Percentiles rank a stretch among this genome's conserved stretches.
These are phyloP conservation scores for Carex myosuroides DNA, from an alignment of 176 grass and related monocot genomes.

Conservation along the genomic window DNA sequence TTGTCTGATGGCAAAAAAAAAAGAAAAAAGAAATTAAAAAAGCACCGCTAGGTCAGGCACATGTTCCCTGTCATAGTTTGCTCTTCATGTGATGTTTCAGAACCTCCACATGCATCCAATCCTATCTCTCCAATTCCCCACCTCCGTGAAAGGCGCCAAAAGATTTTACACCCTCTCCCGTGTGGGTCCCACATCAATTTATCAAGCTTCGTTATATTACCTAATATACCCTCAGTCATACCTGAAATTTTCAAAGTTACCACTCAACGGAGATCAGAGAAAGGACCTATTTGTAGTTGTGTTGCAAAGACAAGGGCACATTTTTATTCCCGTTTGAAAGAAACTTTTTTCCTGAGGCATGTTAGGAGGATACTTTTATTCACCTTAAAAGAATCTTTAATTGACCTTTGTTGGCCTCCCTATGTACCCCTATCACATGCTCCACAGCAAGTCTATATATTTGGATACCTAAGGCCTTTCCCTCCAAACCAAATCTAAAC, in stretches of 20 bases:
- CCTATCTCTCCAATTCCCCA: background rate
- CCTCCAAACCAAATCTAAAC: conserved; percentile 23
- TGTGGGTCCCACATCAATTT: background rate
- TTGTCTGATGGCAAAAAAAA: background rate
- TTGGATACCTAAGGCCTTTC: conserved; percentile 4
- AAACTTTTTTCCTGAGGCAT: background rate
- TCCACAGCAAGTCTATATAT: conserved; percentile 12
- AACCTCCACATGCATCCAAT: conserved; percentile 14
- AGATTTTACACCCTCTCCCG: background rate
- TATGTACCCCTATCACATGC: background rate
- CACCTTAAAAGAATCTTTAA: conserved; percentile 8
- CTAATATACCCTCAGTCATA: background rate
- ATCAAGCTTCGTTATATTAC: background rate
- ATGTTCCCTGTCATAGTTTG: background rate
- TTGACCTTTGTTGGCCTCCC: conserved; percentile 12
- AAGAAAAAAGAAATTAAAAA: background rate
- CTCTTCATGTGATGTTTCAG: background rate
- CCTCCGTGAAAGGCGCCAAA: conserved; percentile 20
- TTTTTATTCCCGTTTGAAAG: background rate
- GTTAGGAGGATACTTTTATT: background rate
- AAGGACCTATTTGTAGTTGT: background rate
- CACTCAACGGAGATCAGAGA: background rate
- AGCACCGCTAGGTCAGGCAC: background rate
- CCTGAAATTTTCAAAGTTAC: background rate
- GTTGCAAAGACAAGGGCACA: background rate